These are phyloP conservation scores for Gymnopus androsaceus DNA, from an alignment of 1,284 basidiomycete species.

Conservation along the genomic window DNA sequence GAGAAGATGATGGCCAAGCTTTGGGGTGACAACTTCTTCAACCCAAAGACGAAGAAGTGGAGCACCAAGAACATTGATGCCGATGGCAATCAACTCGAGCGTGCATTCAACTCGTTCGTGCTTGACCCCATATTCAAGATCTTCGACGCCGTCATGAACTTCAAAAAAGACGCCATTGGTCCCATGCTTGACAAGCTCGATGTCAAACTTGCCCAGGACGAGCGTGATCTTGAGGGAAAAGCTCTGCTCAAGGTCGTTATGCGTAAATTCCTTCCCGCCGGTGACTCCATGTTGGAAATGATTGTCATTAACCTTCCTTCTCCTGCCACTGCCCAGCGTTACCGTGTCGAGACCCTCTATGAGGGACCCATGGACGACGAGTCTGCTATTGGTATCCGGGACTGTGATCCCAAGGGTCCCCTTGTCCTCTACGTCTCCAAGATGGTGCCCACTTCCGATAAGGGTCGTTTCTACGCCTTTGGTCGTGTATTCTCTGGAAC, in stretches of 20 bases:
- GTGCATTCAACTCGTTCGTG: conserved; percentile 95
- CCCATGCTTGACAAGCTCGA: conserved; percentile 97
- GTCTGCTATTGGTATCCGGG: conserved; percentile 97
- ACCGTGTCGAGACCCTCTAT: conserved; percentile 99
- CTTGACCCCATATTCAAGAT: conserved; percentile 99
- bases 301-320: conserved; percentile 99
- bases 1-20: conserved; percentile 98
- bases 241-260: conserved; percentile 96
- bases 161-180: conserved; percentile 91
- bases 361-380: conserved; percentile 99
- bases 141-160: conserved; percentile 99
- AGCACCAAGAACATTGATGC: conserved; percentile 76
- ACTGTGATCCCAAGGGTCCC: conserved; percentile 96
- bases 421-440: conserved; percentile 99
- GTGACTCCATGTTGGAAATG: conserved; percentile 99
- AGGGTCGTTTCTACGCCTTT: conserved; percentile 99
- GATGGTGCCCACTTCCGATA: conserved; percentile 99
- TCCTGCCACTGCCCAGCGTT: conserved; percentile 94
- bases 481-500: conserved; percentile 99
- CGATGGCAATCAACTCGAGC: conserved; percentile 89
- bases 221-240: conserved; percentile 97
- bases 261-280: conserved; percentile 99
- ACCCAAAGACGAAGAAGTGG: conserved; percentile 98
- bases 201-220: conserved; percentile 86
- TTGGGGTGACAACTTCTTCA: conserved; percentile 99